These are phyloP conservation scores for Coemansia sp. DNA, from an alignment of 192 early-diverging fungal species.

Conservation along the genomic window DNA sequence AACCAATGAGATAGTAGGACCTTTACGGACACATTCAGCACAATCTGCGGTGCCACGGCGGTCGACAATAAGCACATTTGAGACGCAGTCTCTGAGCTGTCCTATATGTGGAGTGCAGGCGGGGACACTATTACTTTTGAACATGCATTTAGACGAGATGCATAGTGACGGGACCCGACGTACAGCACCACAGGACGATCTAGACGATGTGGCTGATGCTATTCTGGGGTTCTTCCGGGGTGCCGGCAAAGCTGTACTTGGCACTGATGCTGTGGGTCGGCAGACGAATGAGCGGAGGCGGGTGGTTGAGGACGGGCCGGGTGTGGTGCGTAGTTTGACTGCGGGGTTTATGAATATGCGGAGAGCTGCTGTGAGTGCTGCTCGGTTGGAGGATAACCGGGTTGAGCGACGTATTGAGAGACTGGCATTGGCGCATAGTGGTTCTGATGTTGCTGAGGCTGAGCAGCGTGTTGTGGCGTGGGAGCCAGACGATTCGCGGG, in stretches of 20 bases:
- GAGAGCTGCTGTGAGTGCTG: slow-evolving; percentile 59
- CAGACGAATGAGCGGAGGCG: slow-evolving; percentile 58
- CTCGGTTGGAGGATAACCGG: slow-evolving; percentile 72
- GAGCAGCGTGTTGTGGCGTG: slow-evolving; percentile 53
- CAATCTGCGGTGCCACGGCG: neutral
- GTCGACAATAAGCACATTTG: slow-evolving; percentile 9
- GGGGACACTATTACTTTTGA: slow-evolving; percentile 47
- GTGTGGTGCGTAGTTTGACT: slow-evolving; percentile 59
- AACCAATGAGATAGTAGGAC: neutral
- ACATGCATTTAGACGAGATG: slow-evolving; percentile 53
- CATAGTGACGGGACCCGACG: slow-evolving; percentile 15
- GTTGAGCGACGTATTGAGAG: slow-evolving; percentile 77
- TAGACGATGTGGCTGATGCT: slow-evolving; percentile 39
- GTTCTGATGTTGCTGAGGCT: slow-evolving; percentile 22
- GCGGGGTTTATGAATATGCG: slow-evolving; percentile 59
- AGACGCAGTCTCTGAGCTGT: slow-evolving; percentile 21
- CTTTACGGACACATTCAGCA: neutral
- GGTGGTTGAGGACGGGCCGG: slow-evolving; percentile 52
- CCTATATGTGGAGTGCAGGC: slow-evolving; percentile 58
- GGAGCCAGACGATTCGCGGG: slow-evolving; percentile 31
- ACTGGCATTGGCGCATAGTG: slow-evolving; percentile 42
- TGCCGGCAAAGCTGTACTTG: slow-evolving; percentile 39
- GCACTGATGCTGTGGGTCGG: slow-evolving; percentile 8
- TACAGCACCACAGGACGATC: slow-evolving; percentile 35
- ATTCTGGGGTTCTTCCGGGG: slow-evolving; percentile 52